Percentiles rank a stretch among this genome's conserved stretches.
Conservation (phyloP, 2,329 filamentous ascomycete genomes). For the Fusarium compactum region DNA sequence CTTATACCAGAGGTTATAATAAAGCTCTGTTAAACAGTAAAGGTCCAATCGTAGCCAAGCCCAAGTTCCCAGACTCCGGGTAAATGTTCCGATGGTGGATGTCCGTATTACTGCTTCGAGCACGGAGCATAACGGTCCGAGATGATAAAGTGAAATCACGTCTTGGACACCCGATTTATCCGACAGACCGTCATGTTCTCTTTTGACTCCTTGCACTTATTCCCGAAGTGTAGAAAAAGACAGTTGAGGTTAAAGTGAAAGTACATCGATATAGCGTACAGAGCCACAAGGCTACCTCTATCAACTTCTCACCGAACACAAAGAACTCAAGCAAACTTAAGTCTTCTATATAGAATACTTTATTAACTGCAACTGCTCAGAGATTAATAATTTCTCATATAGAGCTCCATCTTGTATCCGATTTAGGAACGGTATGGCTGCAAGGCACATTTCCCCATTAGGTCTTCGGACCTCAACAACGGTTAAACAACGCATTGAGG, state of each 20-base stretch:
- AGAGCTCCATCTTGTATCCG: too few species aligned
- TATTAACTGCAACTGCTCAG: too few species aligned
- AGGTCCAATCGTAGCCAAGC: neutral
- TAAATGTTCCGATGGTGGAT: neutral
- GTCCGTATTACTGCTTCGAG: neutral
- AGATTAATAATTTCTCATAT: too few species aligned
- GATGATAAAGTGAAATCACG: neutral
- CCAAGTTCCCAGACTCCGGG: neutral
- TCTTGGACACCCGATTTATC: neutral
- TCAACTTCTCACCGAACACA: accelerated
- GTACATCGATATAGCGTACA: neutral
- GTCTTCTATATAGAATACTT: too few species aligned
- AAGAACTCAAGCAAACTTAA: neutral
- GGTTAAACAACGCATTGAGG: neutral
- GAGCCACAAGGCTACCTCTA: accelerated
- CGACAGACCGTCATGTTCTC: neutral
- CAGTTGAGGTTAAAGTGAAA: neutral
- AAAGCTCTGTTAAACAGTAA: accelerated
- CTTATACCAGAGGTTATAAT: neutral
- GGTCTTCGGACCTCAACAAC: neutral
- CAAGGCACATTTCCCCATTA: neutral
- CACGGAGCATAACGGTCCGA: neutral
- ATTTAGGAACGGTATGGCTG: neutral
- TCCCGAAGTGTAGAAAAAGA: neutral
- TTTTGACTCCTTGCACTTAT: accelerated